Base-by-base conservation (phyloP, 2,329 filamentous ascomycete species). In the Colletotrichum spaethianum region DNA sequence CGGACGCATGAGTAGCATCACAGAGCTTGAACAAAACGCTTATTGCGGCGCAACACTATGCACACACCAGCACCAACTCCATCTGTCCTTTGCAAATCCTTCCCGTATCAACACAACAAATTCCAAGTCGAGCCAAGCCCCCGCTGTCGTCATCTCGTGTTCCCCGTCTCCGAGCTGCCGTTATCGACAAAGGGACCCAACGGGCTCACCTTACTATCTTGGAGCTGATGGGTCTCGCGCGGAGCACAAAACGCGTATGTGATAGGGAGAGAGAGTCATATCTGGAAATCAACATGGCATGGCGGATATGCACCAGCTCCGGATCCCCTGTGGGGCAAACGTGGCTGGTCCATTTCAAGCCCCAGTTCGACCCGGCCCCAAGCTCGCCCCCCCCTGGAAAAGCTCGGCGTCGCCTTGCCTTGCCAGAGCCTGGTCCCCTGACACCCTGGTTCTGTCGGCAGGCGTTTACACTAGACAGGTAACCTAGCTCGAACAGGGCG, bases 271-370 rank as follows among this genome's bases (percentile, higher is more conserved):
- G 31, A 42, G 61, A 64, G 33, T 16, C 44, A 63, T 52, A 67
- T 52, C 56, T 67, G 56, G 44, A 50, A 14, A 40, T 42, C 44
- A 42, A 28, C 44, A 55, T 46, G 62, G 28, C 20, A 63, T 36
- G 31, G 20, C 55, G 14, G 40, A 31, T 26, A 64, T 42, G 26
- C 61, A 63, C 48, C 62, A 57, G 31, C 53, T 60, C 62, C 44
- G 52, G 36, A 40, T 23, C 50, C 67, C 26, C 62, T 33, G 66
- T 33, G 50, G 60, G 64, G 66, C 63, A 67, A 42, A 50, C 31
- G 63, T 70, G 48, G 63, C 56, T 70, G 63, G 26, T 36, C 33
- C 26, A 33, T 48, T 40, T 55, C 63, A 56, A 67, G 63, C 63
- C 67, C 63, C 63, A 56, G 50, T 42, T 56, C 38, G 26, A 36